These are phyloP conservation scores for Eutypa lata DNA, from an alignment of 2,329 filamentous ascomycete genomes.

Conservation along the genomic window DNA sequence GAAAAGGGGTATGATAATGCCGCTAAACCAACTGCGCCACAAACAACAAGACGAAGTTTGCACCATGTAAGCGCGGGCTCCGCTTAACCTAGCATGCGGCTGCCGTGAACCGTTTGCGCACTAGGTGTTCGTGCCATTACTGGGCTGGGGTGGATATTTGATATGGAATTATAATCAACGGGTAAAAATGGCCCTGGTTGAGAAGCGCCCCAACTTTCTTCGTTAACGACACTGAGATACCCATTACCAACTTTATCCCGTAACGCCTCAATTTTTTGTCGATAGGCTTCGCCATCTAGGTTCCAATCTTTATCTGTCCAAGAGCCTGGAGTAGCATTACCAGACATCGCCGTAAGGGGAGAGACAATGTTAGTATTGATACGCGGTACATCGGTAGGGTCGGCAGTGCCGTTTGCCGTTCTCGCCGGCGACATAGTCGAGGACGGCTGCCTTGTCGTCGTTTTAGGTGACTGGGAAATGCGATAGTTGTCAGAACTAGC, in stretches of 20 bases:
- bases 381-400: constrained; percentile 32
- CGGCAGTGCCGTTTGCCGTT: constrained; percentile 26
- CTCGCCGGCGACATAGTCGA: constrained; percentile 28
- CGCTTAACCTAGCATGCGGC: constrained; percentile 47
- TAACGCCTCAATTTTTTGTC: constrained; percentile 82
- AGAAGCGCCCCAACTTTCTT: constrained; percentile 63
- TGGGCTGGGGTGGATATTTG: constrained; percentile 35
- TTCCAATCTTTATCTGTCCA: constrained; percentile 59
- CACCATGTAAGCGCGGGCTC: constrained; percentile 4
- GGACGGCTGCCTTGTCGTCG: constrained; percentile 26
- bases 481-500: constrained; percentile 36
- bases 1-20: constrained; percentile 11
- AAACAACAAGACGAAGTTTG: constrained; percentile 7
- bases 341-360: constrained; percentile 29
- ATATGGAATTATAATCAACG: constrained; percentile 34
- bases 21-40: constrained; percentile 9
- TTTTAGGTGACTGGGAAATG: constrained; percentile 41
- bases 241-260: constrained; percentile 81
- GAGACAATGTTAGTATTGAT: constrained; percentile 35
- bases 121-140: constrained; percentile 34
- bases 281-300: constrained; percentile 72
- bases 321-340: constrained; percentile 27
- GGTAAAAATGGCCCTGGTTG: constrained; percentile 35
- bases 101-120: constrained; percentile 51
- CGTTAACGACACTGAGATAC: constrained; percentile 82